Conservation (phyloP, 257 asterid genomes). For the Mitragyna speciosa region DNA sequence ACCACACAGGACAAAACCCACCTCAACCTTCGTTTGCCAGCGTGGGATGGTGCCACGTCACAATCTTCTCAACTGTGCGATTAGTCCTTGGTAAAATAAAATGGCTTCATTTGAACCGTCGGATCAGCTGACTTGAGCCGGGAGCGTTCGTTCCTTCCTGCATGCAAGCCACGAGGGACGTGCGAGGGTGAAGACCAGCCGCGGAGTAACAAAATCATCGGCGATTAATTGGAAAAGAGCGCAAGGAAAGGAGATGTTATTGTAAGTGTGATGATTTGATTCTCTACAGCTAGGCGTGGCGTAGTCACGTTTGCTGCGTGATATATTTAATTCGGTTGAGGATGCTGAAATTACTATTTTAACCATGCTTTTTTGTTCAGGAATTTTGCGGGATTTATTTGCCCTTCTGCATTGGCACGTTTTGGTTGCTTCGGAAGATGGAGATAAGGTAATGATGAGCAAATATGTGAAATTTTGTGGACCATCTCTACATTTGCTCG, state of each 20-base stretch:
- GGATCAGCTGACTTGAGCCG: background rate
- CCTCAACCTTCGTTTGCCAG: no score
- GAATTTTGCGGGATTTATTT: background rate
- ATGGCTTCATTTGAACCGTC: background rate
- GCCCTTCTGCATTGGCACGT: background rate
- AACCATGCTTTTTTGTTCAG: background rate
- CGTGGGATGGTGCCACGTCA: conserved; percentile 6
- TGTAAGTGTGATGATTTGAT: conserved; percentile 15
- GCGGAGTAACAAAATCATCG: background rate
- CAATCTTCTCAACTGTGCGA: background rate
- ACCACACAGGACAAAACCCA: no score
- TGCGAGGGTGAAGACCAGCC: background rate
- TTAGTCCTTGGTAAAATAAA: background rate
- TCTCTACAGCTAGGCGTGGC: conserved; percentile 8
- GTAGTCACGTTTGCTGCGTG: conserved; percentile 27
- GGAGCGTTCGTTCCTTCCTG: background rate
- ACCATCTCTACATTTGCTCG: no score
- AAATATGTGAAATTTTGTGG: no score
- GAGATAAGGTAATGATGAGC: background rate
- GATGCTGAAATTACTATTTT: background rate
- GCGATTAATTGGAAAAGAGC: background rate
- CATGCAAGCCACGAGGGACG: background rate
- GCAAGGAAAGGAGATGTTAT: no score
- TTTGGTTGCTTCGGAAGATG: background rate
- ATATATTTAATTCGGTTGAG: conserved; percentile 7